Evolutionary conservation across 306 rosid genomes (phyloP), one percentile per base, ranked within the genome.

Genomic region (Elaeagnus macrophylla): DNA sequence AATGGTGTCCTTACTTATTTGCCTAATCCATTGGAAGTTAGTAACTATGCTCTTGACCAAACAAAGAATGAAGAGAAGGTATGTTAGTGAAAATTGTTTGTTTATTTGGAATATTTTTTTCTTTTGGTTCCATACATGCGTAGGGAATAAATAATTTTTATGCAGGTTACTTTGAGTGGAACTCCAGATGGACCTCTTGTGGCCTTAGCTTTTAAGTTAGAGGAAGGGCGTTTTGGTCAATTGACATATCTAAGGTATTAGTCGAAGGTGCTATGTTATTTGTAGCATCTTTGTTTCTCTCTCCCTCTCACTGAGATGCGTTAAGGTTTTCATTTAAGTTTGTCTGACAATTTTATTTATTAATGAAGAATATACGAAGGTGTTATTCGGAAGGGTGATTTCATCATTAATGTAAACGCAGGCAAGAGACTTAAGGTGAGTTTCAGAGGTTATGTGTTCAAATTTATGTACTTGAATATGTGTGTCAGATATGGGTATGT

Each of bases 151-250:
- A 65, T 35, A 64, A 38, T 73, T 37, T 51, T 64, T 50, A 11
- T 63, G 10, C 69, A 91, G 99, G 85, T 91, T 67, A 59, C 54
- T 38, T 62, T 91, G 73, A 48, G 19, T 54, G 99, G 99, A 69
- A 75, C 78, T 73, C 99, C 96, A 16, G 80, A 87, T 78, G 96
- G 99, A 53, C 96, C 85, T 53, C 95, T 87, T 60, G 99, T 91
- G 60, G 99, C 96, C 37, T 73, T 91, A 77, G 99, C 99, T 63
- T 91, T 91, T 81, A 91, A 91, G 65, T 73, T 91, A 82, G 99
- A 87, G 79, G 99, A 91, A 77, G 89, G 96, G 53, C 79, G 86
- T 36, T 91, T 87, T 69, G 96, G 96, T 39, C 96, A 91, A 74
- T 75, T 91, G 72, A 87, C 99, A 72, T 91, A 74, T 79, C 73